These are phyloP conservation scores for Flaveria linearis DNA, from an alignment of 129 eudicot genomes.

Conservation along the genomic window DNA sequence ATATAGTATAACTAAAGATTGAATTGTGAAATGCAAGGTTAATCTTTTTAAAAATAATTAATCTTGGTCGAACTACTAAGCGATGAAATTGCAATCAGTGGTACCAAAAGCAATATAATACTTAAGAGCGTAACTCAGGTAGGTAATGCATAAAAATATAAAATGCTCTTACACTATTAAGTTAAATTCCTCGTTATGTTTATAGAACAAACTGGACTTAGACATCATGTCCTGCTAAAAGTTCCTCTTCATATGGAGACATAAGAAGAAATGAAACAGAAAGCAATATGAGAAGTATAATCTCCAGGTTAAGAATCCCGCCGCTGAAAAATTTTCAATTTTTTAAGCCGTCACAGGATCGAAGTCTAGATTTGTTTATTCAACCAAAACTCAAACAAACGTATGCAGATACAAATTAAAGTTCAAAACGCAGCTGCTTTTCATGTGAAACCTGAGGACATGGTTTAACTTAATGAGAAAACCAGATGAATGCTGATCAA, in stretches of 20 bases:
- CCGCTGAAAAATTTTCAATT: background rate
- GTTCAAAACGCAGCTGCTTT: constrained; percentile 14
- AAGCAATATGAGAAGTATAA: background rate
- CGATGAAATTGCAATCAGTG: background rate
- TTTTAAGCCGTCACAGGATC: background rate
- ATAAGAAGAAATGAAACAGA: background rate
- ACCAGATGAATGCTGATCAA: constrained; percentile 10
- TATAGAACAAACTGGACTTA: background rate
- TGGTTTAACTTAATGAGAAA: background rate
- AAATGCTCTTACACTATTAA: background rate
- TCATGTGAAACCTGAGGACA: constrained; percentile 1
- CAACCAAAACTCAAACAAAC: background rate
- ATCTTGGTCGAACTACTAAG: background rate
- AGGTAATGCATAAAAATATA: background rate
- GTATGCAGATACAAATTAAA: background rate
- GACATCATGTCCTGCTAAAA: constrained; percentile 4
- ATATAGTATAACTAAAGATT: background rate
- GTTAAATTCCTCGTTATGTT: background rate
- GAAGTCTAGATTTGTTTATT: background rate
- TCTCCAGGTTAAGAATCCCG: background rate
- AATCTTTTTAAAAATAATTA: constrained; percentile 15
- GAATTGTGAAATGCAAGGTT: constrained; percentile 18
- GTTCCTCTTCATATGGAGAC: background rate
- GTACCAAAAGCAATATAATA: background rate
- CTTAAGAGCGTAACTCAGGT: background rate